Base-by-base conservation (phyloP, 2,329 filamentous ascomycete species). In the Chaetomium globosum region DNA sequence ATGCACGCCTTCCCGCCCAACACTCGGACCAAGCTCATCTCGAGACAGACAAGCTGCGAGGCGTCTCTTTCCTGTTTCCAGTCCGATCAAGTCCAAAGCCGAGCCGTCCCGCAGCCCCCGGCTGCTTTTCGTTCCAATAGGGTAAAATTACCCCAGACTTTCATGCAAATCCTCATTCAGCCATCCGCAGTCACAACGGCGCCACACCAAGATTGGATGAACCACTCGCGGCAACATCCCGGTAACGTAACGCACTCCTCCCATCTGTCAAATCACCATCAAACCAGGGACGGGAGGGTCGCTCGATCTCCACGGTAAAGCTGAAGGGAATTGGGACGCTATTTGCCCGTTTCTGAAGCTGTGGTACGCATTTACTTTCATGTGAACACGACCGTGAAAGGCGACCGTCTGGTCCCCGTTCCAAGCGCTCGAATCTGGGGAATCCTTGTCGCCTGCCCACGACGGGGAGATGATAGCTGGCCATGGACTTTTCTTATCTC, bases 41-140 rank as follows among this genome's bases (percentile, higher is more conserved):
- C 46, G 10, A 48, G 46, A 48, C n/a, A 48, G 23, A 23, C 46
- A 3, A n/a, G n/a, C 26, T 26, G 26, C 26, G 46, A 48, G 46
- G 2, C n/a, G 7, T 23, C 16, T 43, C n/a, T 48, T 43, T 23
- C 10, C 16, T 21, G 61, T 23, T 39, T 33, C 8, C 23, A n/a
- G 8, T 23, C 19, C 28, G 56, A 53, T 49, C 58, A 57, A 52
- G 43, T 60, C 64, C 59, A 64, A 61, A 69, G 65, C 68, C 69
- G 66, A 71, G 63, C 68, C 69, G 69, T 69, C 68, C 68, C 68
- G 67, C 63, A 53, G 52, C 43, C n/a, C 23, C 48, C 10, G 60
- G 52, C 31, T 57, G n/a, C 51, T 12, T 39, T 12, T 28, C 23
- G 13, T 31, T 43, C 49, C 33, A 39, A 33, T 49, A 30, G 46